Percentiles rank a stretch among this genome's conserved stretches.
phyloP scores from a whole-genome alignment of 441 rosid genomes.

The Omphalea diandra region DNA sequence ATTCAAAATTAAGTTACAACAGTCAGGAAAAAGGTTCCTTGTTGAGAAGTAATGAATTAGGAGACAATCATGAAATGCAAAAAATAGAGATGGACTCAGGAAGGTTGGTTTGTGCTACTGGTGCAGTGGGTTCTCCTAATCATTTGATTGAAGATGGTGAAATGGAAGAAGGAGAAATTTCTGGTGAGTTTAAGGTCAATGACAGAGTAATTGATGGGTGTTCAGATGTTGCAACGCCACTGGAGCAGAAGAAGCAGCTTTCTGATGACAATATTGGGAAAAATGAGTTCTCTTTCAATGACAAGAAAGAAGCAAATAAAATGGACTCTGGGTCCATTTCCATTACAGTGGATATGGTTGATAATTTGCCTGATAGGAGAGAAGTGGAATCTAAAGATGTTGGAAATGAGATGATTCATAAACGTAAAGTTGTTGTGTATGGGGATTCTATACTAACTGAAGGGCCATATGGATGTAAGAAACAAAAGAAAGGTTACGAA shows the following conservation, averaged over 20 bases:
- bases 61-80: conserved; percentile 31
- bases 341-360: conserved; percentile 9
- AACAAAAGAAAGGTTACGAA: conserved; percentile 9
- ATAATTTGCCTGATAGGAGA: conserved; percentile 16
- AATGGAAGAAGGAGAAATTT: conserved; percentile 71
- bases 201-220: conserved; percentile 27
- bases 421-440: conserved; percentile 31
- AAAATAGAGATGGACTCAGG: conserved; percentile 34
- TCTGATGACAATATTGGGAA: conserved; percentile 27
- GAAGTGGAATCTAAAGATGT: conserved; percentile 27
- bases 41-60: conserved; percentile 22
- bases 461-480: conserved; percentile 18
- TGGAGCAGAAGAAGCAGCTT: conserved; percentile 33
- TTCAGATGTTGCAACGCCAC: conserved; percentile 27
- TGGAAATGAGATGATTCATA: conserved; percentile 25
- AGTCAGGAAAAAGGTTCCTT: conserved; percentile 15
- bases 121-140: conserved; percentile 19
- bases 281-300: conserved; percentile 22
- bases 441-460: conserved; percentile 27
- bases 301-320: conserved; percentile 21
- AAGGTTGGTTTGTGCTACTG: conserved; percentile 30
- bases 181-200: conserved; percentile 36
- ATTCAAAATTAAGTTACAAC: conserved; percentile 28
- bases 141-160: conserved; percentile 44
- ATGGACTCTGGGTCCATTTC: conserved; percentile 18